A percentile compares a stretch with the other conserved stretches of the same genome.
These are phyloP conservation scores for Gossypium rotundifolium DNA, from an alignment of 345 rosid genomes.

Conservation along the genomic window DNA sequence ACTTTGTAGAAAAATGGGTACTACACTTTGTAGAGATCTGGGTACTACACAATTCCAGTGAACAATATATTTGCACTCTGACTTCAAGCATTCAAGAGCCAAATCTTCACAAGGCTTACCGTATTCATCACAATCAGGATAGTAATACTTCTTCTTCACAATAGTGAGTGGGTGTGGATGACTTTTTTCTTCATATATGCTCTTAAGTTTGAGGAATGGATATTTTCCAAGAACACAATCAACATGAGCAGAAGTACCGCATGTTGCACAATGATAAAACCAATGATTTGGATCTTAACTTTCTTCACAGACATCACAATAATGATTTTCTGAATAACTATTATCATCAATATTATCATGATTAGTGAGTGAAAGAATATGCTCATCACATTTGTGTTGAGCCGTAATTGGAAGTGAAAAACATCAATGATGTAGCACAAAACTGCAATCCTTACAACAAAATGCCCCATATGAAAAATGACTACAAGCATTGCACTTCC, in stretches of 20 bases:
- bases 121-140: background rate
- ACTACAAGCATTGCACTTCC: background rate
- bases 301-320: background rate
- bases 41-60: background rate
- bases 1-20: background rate
- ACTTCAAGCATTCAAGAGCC: background rate
- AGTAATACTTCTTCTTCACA: background rate
- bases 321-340: background rate
- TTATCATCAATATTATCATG: no score
- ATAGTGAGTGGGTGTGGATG: background rate
- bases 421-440: background rate
- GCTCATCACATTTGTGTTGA: background rate
- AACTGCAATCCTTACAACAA: background rate
- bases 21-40: no score
- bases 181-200: background rate
- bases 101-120: background rate
- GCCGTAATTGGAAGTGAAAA: background rate
- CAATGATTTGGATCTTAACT: background rate
- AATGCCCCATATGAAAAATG: accelerated
- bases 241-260: background rate
- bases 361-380: background rate
- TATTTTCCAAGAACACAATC: background rate
- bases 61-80: background rate
- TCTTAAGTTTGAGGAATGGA: background rate
- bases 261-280: background rate